Evolutionary conservation across 371 early-diverging fungal species (phyloP), one percentile per base, ranked within the genome.

Genomic region (Rhizopus delemar): DNA sequence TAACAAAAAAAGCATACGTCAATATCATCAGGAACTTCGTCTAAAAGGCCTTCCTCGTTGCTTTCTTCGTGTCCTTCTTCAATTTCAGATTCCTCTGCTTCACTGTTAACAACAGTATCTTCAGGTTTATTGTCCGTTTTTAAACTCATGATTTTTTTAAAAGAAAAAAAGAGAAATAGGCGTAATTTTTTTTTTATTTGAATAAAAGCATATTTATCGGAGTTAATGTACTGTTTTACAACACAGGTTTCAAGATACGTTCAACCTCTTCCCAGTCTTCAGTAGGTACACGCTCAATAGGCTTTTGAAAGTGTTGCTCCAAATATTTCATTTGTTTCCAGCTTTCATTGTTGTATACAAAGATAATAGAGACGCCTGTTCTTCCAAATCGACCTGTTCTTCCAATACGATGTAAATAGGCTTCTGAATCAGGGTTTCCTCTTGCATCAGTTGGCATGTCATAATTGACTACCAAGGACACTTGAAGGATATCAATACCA

Each of bases 301-400:
- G 76, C 45, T 86, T 77, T 11, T 78, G 76, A 70, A 94, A 92
- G 58, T 91, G 82, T 4, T 75, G 56, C 73, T 92, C 87, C 55
- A 96, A 92, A 4, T 70, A 80, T 61, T 80, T 78, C 89, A 94
- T 90, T 60, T 90, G 85, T 29, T 78, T 69, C 74, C 75, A 82
- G 41, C 79, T 78, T 67, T 68, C 69, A 31, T 78, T 69, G 65
- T 92, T 86, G 64, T 92, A 88, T 2, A 97, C 86, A 82, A 99
- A 94, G 75, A 96, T 97, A 75, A 99, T 90, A 53, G 90, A 89
- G 28, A 96, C 93, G 13, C 99, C 99, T 0, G 85, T 85, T 56
- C 99, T 88, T 5, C 98, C 97, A 66, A 98, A 99, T 59, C 99
- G 84, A 33, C 99, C 99, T 2, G 99, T 97, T 63, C 99, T 85